phyloP scores from a whole-genome alignment of 192 early-diverging fungal species.

The Coemansia sp. region DNA sequence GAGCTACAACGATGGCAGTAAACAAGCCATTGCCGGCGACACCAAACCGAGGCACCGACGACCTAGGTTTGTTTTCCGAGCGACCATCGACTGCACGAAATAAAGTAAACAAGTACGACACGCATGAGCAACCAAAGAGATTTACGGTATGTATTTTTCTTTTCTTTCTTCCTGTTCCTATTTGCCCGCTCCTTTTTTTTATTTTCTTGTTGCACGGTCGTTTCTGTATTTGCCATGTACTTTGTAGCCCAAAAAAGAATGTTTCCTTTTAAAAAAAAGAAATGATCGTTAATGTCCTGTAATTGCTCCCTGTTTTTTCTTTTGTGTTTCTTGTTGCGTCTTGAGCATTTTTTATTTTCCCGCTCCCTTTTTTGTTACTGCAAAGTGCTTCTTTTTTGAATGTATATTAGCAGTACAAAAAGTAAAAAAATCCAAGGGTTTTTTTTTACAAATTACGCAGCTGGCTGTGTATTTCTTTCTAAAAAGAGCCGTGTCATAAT shows the following conservation, averaged over 20 bases:
- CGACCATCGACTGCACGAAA: constrained; percentile 13
- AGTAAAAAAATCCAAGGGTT: too few species aligned
- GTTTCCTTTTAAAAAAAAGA: too few species aligned
- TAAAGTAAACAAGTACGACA: constrained; percentile 11
- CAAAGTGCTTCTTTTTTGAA: background rate
- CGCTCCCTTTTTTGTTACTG: background rate
- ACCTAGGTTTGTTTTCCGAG: constrained; percentile 8
- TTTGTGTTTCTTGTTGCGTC: background rate
- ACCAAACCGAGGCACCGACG: constrained; percentile 12
- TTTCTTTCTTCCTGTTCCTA: background rate
- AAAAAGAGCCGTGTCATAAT: background rate
- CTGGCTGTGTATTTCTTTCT: too few species aligned
- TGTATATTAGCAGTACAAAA: too few species aligned
- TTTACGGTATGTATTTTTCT: constrained; percentile 34
- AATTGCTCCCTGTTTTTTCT: background rate
- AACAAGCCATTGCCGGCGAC: constrained; percentile 43
- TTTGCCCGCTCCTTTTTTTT: background rate
- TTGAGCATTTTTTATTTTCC: background rate
- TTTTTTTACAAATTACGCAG: background rate
- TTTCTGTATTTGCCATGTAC: constrained; percentile 3
- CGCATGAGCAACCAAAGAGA: constrained; percentile 22
- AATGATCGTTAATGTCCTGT: too few species aligned
- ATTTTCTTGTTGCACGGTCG: constrained; percentile 2
- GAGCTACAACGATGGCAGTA: constrained; percentile 41
- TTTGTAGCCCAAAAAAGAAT: too few species aligned